These are phyloP conservation scores for Westerdykella sp. DNA, from an alignment of 2,329 filamentous ascomycete species.

Conservation along the genomic window DNA sequence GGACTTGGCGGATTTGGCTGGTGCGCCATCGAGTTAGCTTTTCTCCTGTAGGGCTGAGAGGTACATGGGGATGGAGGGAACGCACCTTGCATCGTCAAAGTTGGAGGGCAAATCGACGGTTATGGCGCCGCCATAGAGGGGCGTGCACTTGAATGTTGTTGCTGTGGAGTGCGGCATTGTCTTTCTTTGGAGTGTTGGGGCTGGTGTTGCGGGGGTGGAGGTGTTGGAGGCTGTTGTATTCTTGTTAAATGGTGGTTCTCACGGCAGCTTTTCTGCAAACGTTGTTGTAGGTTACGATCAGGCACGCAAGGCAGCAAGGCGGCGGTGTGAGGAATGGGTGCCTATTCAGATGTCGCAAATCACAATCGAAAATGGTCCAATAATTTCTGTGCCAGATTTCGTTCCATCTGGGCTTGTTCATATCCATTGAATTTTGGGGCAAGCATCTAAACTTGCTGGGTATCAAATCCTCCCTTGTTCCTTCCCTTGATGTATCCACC, in stretches of 20 bases:
- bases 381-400: conserved; percentile 2
- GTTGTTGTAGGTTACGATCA: conserved; percentile 27
- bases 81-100: conserved; percentile 69
- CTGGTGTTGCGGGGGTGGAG: conserved; percentile 5
- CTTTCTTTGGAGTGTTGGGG: neutral
- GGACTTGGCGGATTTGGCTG: conserved; percentile 67
- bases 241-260: conserved; percentile 19
- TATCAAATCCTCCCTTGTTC: too few species aligned
- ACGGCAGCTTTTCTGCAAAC: conserved; percentile 11
- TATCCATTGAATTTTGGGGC: too few species aligned
- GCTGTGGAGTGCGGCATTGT: conserved; percentile 27
- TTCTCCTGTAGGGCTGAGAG: conserved; percentile 1
- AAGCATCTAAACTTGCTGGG: too few species aligned
- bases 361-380: conserved; percentile 3
- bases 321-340: conserved; percentile 7
- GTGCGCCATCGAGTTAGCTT: neutral
- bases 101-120: conserved; percentile 59
- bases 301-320: conserved; percentile 29
- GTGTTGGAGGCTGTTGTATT: conserved; percentile 4
- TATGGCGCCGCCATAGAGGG: conserved; percentile 69
- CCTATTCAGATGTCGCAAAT: conserved; percentile 12
- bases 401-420: neutral
- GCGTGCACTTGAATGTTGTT: conserved; percentile 52
- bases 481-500: too few species aligned
- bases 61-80: conserved; percentile 7